phyloP scores from a whole-genome alignment of 2,329 filamentous ascomycete species.

The Neonectria magnoliae region DNA sequence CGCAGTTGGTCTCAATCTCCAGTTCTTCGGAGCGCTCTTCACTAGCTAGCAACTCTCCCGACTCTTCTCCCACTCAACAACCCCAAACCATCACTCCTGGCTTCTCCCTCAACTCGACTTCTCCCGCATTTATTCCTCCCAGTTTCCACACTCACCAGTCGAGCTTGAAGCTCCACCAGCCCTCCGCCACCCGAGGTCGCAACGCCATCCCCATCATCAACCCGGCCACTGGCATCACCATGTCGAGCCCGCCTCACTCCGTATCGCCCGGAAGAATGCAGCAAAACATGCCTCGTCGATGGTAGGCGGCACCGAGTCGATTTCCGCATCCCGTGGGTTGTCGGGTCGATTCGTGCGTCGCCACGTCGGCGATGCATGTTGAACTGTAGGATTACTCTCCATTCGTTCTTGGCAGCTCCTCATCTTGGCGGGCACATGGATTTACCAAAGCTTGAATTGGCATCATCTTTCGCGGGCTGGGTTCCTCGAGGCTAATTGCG shows the following conservation, averaged over 20 bases:
- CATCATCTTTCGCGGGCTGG: constrained; percentile 55
- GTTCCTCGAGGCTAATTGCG: constrained; percentile 48
- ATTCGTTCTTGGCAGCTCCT: constrained; percentile 56
- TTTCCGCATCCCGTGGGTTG: constrained; percentile 48
- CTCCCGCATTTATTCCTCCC: constrained; percentile 73
- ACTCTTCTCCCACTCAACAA: constrained; percentile 90
- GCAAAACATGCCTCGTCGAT: constrained; percentile 62
- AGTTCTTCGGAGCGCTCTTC: constrained; percentile 95
- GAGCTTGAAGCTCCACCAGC: constrained; percentile 87
- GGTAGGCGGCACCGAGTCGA: constrained; percentile 54
- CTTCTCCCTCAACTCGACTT: constrained; percentile 76
- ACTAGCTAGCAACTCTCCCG: constrained; percentile 91
- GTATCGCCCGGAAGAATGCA: constrained; percentile 72
- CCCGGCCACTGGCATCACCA: constrained; percentile 86
- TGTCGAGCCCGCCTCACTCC: constrained; percentile 86
- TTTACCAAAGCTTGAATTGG: constrained; percentile 48
- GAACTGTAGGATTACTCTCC: constrained; percentile 49
- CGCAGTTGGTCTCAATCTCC: constrained; percentile 88
- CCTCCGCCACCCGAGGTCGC: constrained; percentile 85
- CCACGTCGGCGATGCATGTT: constrained; percentile 50
- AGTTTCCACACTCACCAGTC: constrained; percentile 72
- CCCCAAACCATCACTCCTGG: constrained; percentile 81
- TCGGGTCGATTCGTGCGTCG: constrained; percentile 48
- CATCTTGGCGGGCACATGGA: constrained; percentile 62
- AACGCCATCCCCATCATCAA: constrained; percentile 99